Percentiles rank a stretch among this genome's conserved stretches.
Evolutionary conservation across 192 early-diverging fungal genomes (phyloP).

Genomic region (Coemansia sp.): DNA sequence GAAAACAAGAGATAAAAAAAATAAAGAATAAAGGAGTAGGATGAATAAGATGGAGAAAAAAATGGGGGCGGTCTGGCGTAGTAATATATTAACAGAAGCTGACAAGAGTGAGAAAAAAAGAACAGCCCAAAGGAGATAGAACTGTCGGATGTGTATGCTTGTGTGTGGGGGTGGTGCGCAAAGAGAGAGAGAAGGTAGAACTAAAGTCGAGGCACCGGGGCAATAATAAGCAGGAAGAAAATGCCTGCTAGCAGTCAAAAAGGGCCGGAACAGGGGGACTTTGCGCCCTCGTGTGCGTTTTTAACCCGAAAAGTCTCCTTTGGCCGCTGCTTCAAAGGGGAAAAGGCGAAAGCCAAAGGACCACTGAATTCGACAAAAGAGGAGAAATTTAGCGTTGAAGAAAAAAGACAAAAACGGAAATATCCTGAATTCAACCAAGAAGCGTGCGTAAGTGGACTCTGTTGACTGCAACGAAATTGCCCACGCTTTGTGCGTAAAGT

Average conservation of each 20-base stretch:
- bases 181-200: neutral
- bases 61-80: constrained; percentile 11
- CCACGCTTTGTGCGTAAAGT: neutral
- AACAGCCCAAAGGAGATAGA: constrained; percentile 3
- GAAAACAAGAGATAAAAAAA: constrained; percentile 3
- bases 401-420: neutral
- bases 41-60: constrained; percentile 3
- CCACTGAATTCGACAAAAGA: neutral
- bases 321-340: no score
- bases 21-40: neutral
- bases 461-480: neutral
- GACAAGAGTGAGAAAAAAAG: constrained; percentile 8
- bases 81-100: constrained; percentile 3
- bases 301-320: no score
- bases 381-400: neutral
- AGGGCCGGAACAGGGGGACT: neutral
- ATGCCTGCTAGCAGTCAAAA: constrained; percentile 1
- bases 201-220: constrained; percentile 4
- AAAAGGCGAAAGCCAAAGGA: neutral
- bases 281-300: neutral
- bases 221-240: neutral
- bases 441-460: neutral
- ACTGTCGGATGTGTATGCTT: neutral
- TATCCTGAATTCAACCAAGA: neutral
- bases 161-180: neutral